phyloP scores from a whole-genome alignment of 768 basidiomycete genomes.

The Mycena latifolia region DNA sequence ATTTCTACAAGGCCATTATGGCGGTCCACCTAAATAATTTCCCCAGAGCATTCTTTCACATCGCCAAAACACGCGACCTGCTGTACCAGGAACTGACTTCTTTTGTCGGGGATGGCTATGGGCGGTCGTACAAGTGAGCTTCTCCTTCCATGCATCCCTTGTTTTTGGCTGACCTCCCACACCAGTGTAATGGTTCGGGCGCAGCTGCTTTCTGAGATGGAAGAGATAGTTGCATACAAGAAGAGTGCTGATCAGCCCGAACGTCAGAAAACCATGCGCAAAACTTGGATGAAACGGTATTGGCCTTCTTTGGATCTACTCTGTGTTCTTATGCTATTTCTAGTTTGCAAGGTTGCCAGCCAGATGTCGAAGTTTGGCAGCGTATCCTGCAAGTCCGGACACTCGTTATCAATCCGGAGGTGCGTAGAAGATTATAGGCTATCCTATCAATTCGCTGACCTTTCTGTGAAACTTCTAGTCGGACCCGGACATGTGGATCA shows the following conservation, averaged over 20 bases:
- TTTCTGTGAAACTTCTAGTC: slow-evolving; percentile 43
- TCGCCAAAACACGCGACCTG: slow-evolving; percentile 92
- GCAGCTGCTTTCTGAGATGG: slow-evolving; percentile 97
- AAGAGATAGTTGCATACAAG: slow-evolving; percentile 97
- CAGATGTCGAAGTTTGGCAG: slow-evolving; percentile 99
- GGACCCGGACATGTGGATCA: slow-evolving; percentile 98
- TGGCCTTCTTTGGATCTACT: background rate
- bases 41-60: slow-evolving; percentile 88
- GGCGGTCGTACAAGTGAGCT: slow-evolving; percentile 93
- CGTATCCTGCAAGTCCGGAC: slow-evolving; percentile 96
- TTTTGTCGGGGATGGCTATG: slow-evolving; percentile 95
- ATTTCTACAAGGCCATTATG: slow-evolving; percentile 96
- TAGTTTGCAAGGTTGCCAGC: slow-evolving; percentile 95
- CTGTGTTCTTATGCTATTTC: slow-evolving; percentile 1
- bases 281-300: slow-evolving; percentile 98
- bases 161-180: slow-evolving; percentile 17
- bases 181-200: slow-evolving; percentile 93
- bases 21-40: slow-evolving; percentile 98
- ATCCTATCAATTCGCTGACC: slow-evolving; percentile 1
- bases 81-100: slow-evolving; percentile 92
- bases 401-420: slow-evolving; percentile 91
- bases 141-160: background rate
- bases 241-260: slow-evolving; percentile 94
- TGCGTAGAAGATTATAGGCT: background rate
- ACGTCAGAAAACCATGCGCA: slow-evolving; percentile 89